Conservation (phyloP, 106 monocot genomes). For the Acorus calamus region DNA sequence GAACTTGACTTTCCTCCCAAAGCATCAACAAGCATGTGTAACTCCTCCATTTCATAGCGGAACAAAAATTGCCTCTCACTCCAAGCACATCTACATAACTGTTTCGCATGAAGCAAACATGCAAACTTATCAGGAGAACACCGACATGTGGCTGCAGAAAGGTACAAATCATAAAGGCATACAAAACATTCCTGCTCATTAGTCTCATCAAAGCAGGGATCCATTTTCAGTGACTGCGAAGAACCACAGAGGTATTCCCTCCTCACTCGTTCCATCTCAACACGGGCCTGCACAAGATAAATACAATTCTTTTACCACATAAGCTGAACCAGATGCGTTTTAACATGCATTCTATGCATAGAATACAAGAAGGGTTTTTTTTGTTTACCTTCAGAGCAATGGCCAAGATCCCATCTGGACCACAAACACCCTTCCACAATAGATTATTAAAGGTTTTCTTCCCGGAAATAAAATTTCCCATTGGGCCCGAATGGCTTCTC, state of each 20-base stretch:
- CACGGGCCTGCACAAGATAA: slow-evolving; percentile 30
- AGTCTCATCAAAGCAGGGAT: slow-evolving; percentile 47
- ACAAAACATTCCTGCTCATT: slow-evolving; percentile 68
- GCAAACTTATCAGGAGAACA: slow-evolving; percentile 67
- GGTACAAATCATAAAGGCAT: slow-evolving; percentile 83
- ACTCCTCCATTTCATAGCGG: slow-evolving; percentile 69
- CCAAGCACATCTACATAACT: slow-evolving; percentile 64
- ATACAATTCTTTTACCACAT: not conserved
- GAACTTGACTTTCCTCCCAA: slow-evolving; percentile 65
- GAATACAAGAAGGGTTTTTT: not conserved
- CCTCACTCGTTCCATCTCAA: slow-evolving; percentile 38
- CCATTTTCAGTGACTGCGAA: slow-evolving; percentile 67
- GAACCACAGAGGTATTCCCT: slow-evolving; percentile 42
- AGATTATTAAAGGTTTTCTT: slow-evolving; percentile 30
- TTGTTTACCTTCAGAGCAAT: slow-evolving; percentile 49
- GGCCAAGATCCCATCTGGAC: slow-evolving; percentile 33
- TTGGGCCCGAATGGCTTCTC: slow-evolving; percentile 67
- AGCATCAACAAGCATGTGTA: slow-evolving; percentile 68
- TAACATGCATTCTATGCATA: too few relatives aligned
- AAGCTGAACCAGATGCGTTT: too few relatives aligned
- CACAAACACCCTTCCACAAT: slow-evolving; percentile 61
- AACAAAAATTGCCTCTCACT: slow-evolving; percentile 48
- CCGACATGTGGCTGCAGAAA: slow-evolving; percentile 66
- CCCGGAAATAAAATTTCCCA: slow-evolving; percentile 62
- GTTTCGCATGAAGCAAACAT: slow-evolving; percentile 69